Evolutionary conservation across 345 rosid species (phyloP).

Genomic region (Sonneratia caseolaris): DNA sequence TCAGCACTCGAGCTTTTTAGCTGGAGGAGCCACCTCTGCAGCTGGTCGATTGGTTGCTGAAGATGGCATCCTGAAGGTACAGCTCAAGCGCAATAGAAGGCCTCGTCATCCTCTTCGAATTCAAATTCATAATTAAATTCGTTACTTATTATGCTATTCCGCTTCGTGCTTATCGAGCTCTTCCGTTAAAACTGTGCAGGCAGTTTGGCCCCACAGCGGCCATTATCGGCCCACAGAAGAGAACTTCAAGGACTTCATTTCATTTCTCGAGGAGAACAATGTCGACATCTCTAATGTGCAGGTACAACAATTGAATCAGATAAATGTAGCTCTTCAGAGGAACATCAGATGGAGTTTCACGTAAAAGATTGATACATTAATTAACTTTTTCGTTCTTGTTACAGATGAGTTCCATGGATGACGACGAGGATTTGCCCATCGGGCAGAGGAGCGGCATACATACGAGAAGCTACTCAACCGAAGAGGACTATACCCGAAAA

Average conservation of each 20-base stretch:
- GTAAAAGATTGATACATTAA: background rate
- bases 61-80: slow-evolving; percentile 56
- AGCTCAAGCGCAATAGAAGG: background rate
- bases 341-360: slow-evolving; percentile 6
- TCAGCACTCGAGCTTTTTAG: slow-evolving; percentile 92
- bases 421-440: slow-evolving; percentile 29
- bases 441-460: slow-evolving; percentile 41
- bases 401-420: slow-evolving; percentile 69
- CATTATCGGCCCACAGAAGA: slow-evolving; percentile 89
- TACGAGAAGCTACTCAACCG: slow-evolving; percentile 50
- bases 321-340: background rate
- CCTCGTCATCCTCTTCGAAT: background rate
- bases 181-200: slow-evolving; percentile 29
- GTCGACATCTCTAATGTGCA: slow-evolving; percentile 64
- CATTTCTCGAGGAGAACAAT: slow-evolving; percentile 60
- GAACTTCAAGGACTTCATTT: slow-evolving; percentile 62
- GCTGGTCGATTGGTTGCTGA: slow-evolving; percentile 72
- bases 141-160: background rate
- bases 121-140: background rate
- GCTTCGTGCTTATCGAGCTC: slow-evolving; percentile 3
- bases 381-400: slow-evolving; percentile 2
- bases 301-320: slow-evolving; percentile 28
- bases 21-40: slow-evolving; percentile 81
- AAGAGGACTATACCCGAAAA: slow-evolving; percentile 29
- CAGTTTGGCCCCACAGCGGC: slow-evolving; percentile 98